These are phyloP conservation scores for Geotrichum klebahnii DNA, from an alignment of 1,139 yeast species.

Conservation along the genomic window DNA sequence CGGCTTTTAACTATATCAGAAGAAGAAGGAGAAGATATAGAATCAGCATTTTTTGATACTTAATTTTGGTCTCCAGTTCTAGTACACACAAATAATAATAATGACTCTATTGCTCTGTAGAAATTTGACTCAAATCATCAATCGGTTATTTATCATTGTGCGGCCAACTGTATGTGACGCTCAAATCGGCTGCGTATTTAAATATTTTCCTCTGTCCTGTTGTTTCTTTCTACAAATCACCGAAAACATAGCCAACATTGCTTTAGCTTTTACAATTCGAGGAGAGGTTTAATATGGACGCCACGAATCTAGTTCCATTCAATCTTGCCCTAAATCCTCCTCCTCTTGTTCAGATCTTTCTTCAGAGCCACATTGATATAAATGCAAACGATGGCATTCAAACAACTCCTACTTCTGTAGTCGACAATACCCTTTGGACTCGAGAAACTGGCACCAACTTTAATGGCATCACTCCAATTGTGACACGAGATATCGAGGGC, in stretches of 20 bases:
- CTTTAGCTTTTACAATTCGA: neutral
- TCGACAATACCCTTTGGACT: no score
- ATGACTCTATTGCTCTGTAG: neutral
- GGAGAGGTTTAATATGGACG: neutral
- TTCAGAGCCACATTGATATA: no score
- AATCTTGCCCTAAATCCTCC: neutral
- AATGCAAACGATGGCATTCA: no score
- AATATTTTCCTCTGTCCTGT: neutral
- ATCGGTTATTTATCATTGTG: no score
- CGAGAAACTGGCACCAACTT: no score
- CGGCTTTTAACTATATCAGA: neutral
- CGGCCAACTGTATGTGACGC: neutral
- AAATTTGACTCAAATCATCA: no score
- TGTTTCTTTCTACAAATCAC: neutral
- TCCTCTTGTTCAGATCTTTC: neutral
- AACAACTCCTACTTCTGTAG: no score
- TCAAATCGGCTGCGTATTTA: neutral
- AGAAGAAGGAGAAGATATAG: neutral
- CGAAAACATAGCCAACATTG: neutral
- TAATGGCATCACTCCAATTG: no score
- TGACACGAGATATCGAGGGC: no score
- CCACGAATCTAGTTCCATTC: neutral
- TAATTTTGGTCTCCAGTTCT: no score
- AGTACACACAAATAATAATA: no score
- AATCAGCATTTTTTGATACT: neutral